Evolutionary conservation across 345 rosid species (phyloP).

Genomic region (Cochlearia excelsa): DNA sequence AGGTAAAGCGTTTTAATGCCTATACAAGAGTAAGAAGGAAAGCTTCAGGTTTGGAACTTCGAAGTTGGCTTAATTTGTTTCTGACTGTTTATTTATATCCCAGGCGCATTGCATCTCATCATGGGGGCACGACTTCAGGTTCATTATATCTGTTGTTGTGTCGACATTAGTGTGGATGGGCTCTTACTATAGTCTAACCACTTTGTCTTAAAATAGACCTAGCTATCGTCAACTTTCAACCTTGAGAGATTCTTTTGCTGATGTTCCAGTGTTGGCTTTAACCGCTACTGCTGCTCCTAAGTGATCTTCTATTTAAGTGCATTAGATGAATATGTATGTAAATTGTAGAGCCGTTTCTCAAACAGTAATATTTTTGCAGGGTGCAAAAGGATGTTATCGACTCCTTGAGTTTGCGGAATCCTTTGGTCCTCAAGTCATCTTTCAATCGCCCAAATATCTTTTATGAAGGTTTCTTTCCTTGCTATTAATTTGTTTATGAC

Average conservation of each 20-base stretch:
- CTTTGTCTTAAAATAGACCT: slow-evolving; percentile 49
- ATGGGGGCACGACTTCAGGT: slow-evolving; percentile 99
- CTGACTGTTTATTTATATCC: slow-evolving; percentile 29
- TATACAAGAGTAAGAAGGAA: slow-evolving; percentile 14
- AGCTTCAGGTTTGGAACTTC: slow-evolving; percentile 12
- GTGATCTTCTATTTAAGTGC: slow-evolving; percentile 41
- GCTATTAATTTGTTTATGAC: slow-evolving; percentile 10
- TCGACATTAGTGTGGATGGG: neutral
- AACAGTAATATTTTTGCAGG: slow-evolving; percentile 43
- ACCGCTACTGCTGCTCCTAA: slow-evolving; percentile 97
- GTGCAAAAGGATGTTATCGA: slow-evolving; percentile 86
- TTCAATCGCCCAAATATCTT: slow-evolving; percentile 91
- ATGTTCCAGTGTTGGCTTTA: slow-evolving; percentile 82
- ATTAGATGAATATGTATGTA: slow-evolving; percentile 3
- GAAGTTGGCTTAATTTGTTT: slow-evolving; percentile 16
- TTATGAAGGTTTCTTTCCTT: slow-evolving; percentile 66
- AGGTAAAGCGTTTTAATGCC: slow-evolving; percentile 44
- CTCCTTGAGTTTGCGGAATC: slow-evolving; percentile 69
- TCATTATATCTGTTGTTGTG: slow-evolving; percentile 28
- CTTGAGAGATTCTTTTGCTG: slow-evolving; percentile 64
- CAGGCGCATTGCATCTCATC: slow-evolving; percentile 98
- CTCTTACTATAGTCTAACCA: slow-evolving; percentile 3
- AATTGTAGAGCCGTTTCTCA: slow-evolving; percentile 12
- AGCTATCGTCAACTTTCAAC: slow-evolving; percentile 86
- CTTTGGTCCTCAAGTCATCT: slow-evolving; percentile 83